These are phyloP conservation scores for Gnomoniopsis smithogilvyi DNA, from an alignment of 2,329 filamentous ascomycete genomes.

Conservation along the genomic window DNA sequence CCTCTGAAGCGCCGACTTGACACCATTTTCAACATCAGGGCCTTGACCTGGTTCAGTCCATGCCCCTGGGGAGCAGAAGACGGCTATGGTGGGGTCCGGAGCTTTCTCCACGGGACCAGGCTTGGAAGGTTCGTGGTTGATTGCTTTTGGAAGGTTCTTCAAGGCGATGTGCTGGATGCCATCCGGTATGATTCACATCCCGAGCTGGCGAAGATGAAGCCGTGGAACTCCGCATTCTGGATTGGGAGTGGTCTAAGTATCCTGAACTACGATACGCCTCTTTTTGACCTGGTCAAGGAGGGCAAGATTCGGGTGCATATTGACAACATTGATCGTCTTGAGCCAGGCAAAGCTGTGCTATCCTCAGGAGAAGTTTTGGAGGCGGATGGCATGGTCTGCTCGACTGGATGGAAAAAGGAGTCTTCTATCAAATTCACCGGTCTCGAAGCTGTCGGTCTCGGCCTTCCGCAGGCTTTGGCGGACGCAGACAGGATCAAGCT, in stretches of 20 bases:
- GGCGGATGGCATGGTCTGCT: constrained; percentile 45
- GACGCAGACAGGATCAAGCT: constrained; percentile 8
- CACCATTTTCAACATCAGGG: constrained; percentile 47
- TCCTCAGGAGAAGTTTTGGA: constrained; percentile 36
- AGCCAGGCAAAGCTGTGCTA: constrained; percentile 33
- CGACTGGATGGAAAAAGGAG: constrained; percentile 50
- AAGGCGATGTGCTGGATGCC: constrained; percentile 40
- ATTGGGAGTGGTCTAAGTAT: constrained; percentile 50
- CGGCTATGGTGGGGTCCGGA: constrained; percentile 44
- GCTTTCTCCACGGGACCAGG: constrained; percentile 47
- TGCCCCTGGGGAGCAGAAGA: constrained; percentile 61
- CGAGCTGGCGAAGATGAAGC: constrained; percentile 37
- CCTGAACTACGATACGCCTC: constrained; percentile 47
- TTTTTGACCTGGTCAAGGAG: constrained; percentile 48
- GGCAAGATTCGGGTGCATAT: constrained; percentile 46
- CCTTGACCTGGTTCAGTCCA: constrained; percentile 63
- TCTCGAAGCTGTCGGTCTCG: constrained; percentile 8
- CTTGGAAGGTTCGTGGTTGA: constrained; percentile 45
- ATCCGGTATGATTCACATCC: constrained; percentile 44
- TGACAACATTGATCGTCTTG: constrained; percentile 41
- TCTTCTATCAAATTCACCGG: constrained; percentile 40
- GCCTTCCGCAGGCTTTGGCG: neutral
- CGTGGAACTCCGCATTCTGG: constrained; percentile 41
- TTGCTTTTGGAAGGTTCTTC: constrained; percentile 47
- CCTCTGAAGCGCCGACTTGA: constrained; percentile 59